phyloP scores from a whole-genome alignment of 306 rosid species.

The Abrus pulchellus region DNA sequence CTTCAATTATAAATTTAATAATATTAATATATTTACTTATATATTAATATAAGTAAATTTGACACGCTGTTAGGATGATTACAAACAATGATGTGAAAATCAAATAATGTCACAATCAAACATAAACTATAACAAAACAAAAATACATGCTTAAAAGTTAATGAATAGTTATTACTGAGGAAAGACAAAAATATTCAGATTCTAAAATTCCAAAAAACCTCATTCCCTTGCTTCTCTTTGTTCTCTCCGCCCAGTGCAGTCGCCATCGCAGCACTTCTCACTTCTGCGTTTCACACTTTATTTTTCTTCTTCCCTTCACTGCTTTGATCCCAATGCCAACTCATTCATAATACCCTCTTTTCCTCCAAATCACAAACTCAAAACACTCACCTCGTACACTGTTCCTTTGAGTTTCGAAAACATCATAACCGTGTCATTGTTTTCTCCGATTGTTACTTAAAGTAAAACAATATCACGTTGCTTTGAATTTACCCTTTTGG shows the following conservation, averaged over 20 bases:
- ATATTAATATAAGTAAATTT: no score
- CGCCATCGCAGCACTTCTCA: background rate
- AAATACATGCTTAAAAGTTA: no score
- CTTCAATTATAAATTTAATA: no score
- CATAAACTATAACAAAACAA: no score
- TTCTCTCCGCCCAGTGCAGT: constrained; percentile 20
- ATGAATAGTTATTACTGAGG: no score
- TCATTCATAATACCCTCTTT: background rate
- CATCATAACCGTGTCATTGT: background rate
- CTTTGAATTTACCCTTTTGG: background rate
- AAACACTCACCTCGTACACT: background rate
- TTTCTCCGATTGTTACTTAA: background rate
- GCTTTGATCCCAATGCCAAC: background rate
- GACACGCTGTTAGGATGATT: no score
- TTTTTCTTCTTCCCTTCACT: background rate
- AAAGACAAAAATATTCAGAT: background rate
- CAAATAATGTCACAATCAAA: no score
- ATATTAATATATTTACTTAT: no score
- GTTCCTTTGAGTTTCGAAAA: background rate
- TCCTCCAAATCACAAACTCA: background rate
- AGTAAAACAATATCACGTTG: background rate
- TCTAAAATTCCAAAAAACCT: background rate
- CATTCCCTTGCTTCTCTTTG: background rate
- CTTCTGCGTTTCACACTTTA: background rate
- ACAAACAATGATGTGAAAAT: no score